A percentile compares a stretch with the other conserved stretches of the same genome.
These are phyloP conservation scores for Sclerotinia nivalis DNA, from an alignment of 2,329 filamentous ascomycete genomes.

Conservation along the genomic window DNA sequence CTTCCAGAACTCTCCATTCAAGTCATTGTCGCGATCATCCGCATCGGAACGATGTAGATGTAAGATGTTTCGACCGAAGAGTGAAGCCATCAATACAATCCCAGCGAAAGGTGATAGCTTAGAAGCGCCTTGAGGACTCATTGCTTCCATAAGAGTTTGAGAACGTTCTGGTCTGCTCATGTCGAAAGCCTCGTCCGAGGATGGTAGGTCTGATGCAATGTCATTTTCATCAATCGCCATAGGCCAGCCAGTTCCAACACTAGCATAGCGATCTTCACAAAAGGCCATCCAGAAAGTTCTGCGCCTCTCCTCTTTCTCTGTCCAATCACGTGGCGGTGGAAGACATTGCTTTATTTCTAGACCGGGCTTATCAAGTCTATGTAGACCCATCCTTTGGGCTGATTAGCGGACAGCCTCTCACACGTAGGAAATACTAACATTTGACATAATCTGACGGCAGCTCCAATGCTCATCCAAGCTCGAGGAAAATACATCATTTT, in stretches of 20 bases:
- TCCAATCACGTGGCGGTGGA: conserved; percentile 86
- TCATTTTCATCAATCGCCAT: conserved; percentile 92
- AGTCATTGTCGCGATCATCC: conserved; percentile 79
- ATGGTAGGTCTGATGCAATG: conserved; percentile 81
- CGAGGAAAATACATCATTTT: conserved; percentile 97
- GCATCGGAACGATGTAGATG: conserved; percentile 85
- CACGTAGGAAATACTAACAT: conserved; percentile 60
- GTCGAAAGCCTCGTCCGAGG: conserved; percentile 81
- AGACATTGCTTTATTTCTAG: conserved; percentile 93
- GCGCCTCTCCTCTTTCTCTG: conserved; percentile 85
- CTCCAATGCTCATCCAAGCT: conserved; percentile 89
- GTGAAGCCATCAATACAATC: conserved; percentile 79
- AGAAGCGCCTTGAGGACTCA: conserved; percentile 69
- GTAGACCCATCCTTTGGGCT: conserved; percentile 79
- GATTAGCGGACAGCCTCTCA: conserved; percentile 36
- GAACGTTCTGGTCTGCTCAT: conserved; percentile 75
- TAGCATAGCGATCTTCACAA: conserved; percentile 86
- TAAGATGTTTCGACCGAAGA: conserved; percentile 87
- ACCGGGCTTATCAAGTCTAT: conserved; percentile 78
- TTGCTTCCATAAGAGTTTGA: conserved; percentile 66
- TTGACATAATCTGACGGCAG: conserved; percentile 75
- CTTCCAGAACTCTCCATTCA: conserved; percentile 95
- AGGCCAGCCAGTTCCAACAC: conserved; percentile 95
- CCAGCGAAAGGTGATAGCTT: conserved; percentile 77
- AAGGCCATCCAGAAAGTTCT: conserved; percentile 96